Evolutionary conservation across 2,329 filamentous ascomycete species (phyloP).

Genomic region (Cercospora berteroae): DNA sequence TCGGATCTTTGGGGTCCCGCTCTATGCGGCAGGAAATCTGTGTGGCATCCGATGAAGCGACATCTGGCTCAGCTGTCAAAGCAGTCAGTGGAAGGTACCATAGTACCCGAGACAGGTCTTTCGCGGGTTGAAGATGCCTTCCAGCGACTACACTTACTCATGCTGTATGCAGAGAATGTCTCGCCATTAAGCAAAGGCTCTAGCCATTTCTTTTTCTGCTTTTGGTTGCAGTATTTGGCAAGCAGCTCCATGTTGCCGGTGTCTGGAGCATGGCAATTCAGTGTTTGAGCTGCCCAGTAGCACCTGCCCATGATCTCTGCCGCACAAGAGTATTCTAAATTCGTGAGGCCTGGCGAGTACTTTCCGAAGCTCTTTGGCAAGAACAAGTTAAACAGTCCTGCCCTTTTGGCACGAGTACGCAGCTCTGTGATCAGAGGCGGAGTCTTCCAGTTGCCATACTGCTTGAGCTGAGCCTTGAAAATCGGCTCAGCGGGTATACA

Average conservation of each 20-base stretch:
- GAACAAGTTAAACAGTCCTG: slow-evolving; percentile 28
- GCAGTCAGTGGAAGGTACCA: too few relatives aligned
- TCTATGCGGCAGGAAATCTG: slow-evolving; percentile 55
- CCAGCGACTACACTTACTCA: too few relatives aligned
- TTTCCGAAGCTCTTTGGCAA: slow-evolving; percentile 32
- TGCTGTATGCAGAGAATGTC: slow-evolving; percentile 48
- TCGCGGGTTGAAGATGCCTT: too few relatives aligned
- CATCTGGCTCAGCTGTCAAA: slow-evolving; percentile 42
- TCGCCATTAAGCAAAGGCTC: slow-evolving; percentile 48
- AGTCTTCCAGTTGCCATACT: slow-evolving; percentile 27
- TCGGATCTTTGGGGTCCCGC: slow-evolving; percentile 74
- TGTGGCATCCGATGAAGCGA: slow-evolving; percentile 50
- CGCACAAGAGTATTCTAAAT: slow-evolving; percentile 48
- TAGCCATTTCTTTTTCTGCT: slow-evolving; percentile 51
- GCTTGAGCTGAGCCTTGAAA: slow-evolving; percentile 27
- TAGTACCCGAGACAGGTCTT: too few relatives aligned
- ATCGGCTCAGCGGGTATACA: slow-evolving; percentile 29
- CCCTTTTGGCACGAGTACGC: slow-evolving; percentile 24
- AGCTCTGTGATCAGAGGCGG: slow-evolving; percentile 25
- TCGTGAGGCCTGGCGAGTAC: slow-evolving; percentile 46
- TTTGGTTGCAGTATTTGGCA: slow-evolving; percentile 49
- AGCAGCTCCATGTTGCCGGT: slow-evolving; percentile 52
- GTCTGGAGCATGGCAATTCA: slow-evolving; percentile 43
- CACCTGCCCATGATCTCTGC: slow-evolving; percentile 49
- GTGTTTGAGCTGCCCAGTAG: slow-evolving; percentile 46